Base-by-base conservation (phyloP, 176 grass and related monocot genomes). In the Hordeum vulgare region DNA sequence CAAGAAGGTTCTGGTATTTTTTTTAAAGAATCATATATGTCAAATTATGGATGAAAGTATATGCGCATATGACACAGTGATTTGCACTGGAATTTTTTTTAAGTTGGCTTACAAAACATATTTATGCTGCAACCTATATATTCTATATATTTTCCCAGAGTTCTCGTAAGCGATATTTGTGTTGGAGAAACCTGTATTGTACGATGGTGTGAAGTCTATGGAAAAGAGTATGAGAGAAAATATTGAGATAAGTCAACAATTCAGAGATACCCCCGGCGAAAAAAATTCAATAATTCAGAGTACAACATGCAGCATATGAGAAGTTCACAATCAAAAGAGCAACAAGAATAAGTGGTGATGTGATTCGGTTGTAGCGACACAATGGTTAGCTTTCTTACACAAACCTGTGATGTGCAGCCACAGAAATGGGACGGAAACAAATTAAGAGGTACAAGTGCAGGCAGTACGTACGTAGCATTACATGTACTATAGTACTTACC, bases 381-480 rank as follows among this genome's bases (percentile, higher is more conserved):
- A 51, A 49, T 79, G 31, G 73, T 70, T 83, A 86, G 75, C 80
- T 86, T 85, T 86, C 80, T 83, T 79, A 75, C 67, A 83, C 60
- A 71, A 25, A 66, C 66, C 68, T 45, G 40, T 85, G 53, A 42
- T 69, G 66, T 86, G 59, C 29, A 27, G 78, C 64, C 71, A 71
- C 45, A 88, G 81, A 64, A 49, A 65, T 51, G 71, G 24, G 21
- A 9, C 40, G 17, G 25, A 28, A 57, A 20, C 14, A 40, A 56
- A 17, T 9, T 39, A 9, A 53, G 75, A 37, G 40, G 82, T 83
- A 74, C 59, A 80, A 61, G 3, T 11, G 9, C 9, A n/a, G 41
- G 27, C 53, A 36, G 65, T 39, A 75, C 61, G 60, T 56, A 42
- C 41, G 44, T 41, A 40, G 76, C 13, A 42, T 31, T 66, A 60